A percentile compares a stretch with the other conserved stretches of the same genome.
These are phyloP conservation scores for Trichophyton verrucosum DNA, from an alignment of 2,329 filamentous ascomycete species.

Conservation along the genomic window DNA sequence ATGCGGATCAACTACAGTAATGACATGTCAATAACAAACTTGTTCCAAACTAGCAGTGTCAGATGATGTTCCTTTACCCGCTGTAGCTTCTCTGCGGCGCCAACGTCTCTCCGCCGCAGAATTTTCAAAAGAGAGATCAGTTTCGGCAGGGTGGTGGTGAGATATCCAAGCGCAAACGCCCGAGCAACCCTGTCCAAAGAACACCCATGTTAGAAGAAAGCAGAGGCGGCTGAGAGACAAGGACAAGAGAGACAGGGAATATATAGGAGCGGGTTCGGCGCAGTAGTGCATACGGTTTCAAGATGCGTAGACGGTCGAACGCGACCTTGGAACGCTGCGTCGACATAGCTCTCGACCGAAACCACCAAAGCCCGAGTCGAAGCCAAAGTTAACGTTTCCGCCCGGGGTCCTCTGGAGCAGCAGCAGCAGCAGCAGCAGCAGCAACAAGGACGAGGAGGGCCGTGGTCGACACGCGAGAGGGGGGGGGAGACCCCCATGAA, in stretches of 20 bases:
- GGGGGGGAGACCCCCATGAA: not conserved
- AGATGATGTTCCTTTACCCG: slow-evolving; percentile 20
- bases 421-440: too few relatives aligned
- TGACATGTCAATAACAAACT: too few relatives aligned
- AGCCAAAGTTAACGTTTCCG: not conserved
- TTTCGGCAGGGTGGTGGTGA: slow-evolving; percentile 37
- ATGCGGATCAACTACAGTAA: slow-evolving; percentile 25
- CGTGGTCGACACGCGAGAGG: not conserved
- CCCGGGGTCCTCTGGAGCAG: not conserved
- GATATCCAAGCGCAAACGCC: slow-evolving; percentile 38
- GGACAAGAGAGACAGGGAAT: not conserved
- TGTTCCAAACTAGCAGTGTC: too few relatives aligned
- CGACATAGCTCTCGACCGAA: not conserved
- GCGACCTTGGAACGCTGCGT: not conserved
- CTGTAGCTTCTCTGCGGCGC: slow-evolving; percentile 23
- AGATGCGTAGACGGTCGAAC: slow-evolving; percentile 7
- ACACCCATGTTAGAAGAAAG: not conserved
- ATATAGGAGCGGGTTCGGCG: not conserved
- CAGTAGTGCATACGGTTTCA: slow-evolving; percentile 9
- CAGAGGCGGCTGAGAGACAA: not conserved
- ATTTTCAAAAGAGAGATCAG: slow-evolving; percentile 29
- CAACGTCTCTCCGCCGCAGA: slow-evolving; percentile 23
- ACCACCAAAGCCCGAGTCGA: not conserved
- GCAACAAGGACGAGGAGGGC: not conserved
- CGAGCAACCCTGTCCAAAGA: slow-evolving; percentile 22